These are phyloP conservation scores for Potentilla sterilis DNA, from an alignment of 306 rosid species.

Conservation along the genomic window DNA sequence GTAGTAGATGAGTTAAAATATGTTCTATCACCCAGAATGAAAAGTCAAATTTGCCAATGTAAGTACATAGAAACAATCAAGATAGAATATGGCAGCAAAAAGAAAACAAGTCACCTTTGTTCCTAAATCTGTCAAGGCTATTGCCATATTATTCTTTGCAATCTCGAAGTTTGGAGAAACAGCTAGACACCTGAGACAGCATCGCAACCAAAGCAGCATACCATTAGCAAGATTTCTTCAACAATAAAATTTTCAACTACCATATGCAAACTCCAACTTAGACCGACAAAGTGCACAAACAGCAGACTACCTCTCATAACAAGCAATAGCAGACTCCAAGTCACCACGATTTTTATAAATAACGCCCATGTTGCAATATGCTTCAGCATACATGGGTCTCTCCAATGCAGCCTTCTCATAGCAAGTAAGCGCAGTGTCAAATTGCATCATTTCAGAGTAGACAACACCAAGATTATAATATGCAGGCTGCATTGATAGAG, in stretches of 20 bases:
- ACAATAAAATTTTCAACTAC: not conserved
- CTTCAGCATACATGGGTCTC: slow-evolving; percentile 99
- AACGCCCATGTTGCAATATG: slow-evolving; percentile 99
- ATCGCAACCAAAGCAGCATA: slow-evolving; percentile 23
- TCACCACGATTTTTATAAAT: slow-evolving; percentile 94
- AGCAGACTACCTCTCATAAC: slow-evolving; percentile 84
- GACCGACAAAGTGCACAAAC: slow-evolving; percentile 6
- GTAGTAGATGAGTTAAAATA: not conserved
- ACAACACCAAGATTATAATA: slow-evolving; percentile 98
- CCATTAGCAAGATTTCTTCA: slow-evolving; percentile 13
- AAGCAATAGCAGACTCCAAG: slow-evolving; percentile 91
- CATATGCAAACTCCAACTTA: slow-evolving; percentile 14
- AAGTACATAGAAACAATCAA: not conserved
- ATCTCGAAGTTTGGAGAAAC: slow-evolving; percentile 98
- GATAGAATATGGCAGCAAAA: not conserved
- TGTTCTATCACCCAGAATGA: not conserved
- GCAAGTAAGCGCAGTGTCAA: slow-evolving; percentile 84
- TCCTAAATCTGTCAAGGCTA: slow-evolving; percentile 98
- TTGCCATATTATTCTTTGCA: slow-evolving; percentile 99
- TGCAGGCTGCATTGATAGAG: slow-evolving; percentile 71
- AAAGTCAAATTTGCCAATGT: not conserved
- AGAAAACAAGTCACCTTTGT: slow-evolving; percentile 64
- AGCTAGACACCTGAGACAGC: slow-evolving; percentile 77
- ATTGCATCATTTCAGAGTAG: slow-evolving; percentile 98
- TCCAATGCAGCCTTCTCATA: slow-evolving; percentile 95